phyloP scores from a whole-genome alignment of 2,329 filamentous ascomycete genomes.

The Pseudogymnoascus sp. region DNA sequence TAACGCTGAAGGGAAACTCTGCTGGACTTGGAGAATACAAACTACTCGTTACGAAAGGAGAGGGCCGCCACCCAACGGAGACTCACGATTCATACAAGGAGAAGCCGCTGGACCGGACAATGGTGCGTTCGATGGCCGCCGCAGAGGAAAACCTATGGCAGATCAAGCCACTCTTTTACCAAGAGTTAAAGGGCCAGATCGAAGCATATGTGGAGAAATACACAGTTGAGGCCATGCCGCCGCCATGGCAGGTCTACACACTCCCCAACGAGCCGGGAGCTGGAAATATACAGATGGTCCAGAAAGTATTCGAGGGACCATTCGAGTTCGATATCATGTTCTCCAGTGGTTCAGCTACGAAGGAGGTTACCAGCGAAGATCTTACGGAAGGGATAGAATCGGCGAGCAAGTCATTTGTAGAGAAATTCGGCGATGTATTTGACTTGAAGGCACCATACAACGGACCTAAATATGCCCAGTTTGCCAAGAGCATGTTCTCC shows the following conservation, averaged over 20 bases:
- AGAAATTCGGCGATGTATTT: slow-evolving; percentile 67
- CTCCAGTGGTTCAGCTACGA: slow-evolving; percentile 63
- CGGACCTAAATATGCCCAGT: slow-evolving; percentile 63
- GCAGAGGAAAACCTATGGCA: slow-evolving; percentile 74
- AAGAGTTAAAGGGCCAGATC: slow-evolving; percentile 56
- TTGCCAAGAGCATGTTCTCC: slow-evolving; percentile 86
- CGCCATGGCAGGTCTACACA: slow-evolving; percentile 79
- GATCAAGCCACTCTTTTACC: slow-evolving; percentile 62
- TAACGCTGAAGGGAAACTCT: slow-evolving; percentile 65
- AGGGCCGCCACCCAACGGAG: slow-evolving; percentile 54
- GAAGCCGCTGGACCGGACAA: slow-evolving; percentile 68
- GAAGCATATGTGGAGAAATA: slow-evolving; percentile 52
- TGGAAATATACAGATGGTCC: slow-evolving; percentile 80
- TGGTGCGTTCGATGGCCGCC: slow-evolving; percentile 64
- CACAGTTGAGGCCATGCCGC: slow-evolving; percentile 61
- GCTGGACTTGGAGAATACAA: slow-evolving; percentile 71
- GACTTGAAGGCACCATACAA: slow-evolving; percentile 70
- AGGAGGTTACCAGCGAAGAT: slow-evolving; percentile 50
- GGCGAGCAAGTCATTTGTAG: slow-evolving; percentile 60
- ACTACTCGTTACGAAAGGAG: slow-evolving; percentile 66
- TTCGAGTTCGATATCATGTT: slow-evolving; percentile 95
- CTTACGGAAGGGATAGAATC: slow-evolving; percentile 63
- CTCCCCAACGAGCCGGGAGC: slow-evolving; percentile 59
- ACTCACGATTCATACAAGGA: slow-evolving; percentile 58
- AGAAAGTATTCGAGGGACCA: slow-evolving; percentile 82